These are phyloP conservation scores for Cystobasidiaceae sp. DNA, from an alignment of 1,284 basidiomycete genomes.

Conservation along the genomic window DNA sequence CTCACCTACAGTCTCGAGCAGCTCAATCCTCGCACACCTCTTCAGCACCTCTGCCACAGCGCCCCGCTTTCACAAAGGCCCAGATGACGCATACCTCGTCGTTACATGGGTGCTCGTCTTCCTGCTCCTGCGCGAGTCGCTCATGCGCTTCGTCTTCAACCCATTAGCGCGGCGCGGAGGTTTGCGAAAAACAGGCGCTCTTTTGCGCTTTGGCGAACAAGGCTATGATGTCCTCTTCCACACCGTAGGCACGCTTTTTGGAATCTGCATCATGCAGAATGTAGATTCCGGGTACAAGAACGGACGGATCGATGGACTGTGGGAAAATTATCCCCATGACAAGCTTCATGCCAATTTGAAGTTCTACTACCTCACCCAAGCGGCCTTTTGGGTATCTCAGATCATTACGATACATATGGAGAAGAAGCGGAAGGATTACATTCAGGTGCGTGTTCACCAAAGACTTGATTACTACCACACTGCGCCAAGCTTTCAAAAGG, in stretches of 20 bases:
- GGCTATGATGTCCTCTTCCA: conserved; percentile 85
- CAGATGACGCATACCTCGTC: conserved; percentile 57
- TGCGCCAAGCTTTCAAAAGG: neutral
- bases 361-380: conserved; percentile 84
- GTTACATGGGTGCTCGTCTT: conserved; percentile 69
- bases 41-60: neutral
- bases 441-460: conserved; percentile 38
- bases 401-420: conserved; percentile 87
- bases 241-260: conserved; percentile 64
- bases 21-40: neutral
- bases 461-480: neutral
- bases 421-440: conserved; percentile 82
- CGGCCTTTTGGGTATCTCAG: conserved; percentile 91
- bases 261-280: conserved; percentile 47
- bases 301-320: conserved; percentile 64
- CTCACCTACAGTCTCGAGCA: neutral
- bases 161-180: conserved; percentile 67
- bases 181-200: conserved; percentile 46
- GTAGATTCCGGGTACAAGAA: conserved; percentile 61
- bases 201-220: conserved; percentile 88
- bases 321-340: conserved; percentile 75
- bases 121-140: conserved; percentile 69
- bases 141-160: conserved; percentile 65
- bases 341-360: conserved; percentile 74
- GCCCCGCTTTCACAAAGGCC: conserved; percentile 16